Evolutionary conservation across 2,329 filamentous ascomycete species (phyloP).

Genomic region (Botrytis cinerea): DNA sequence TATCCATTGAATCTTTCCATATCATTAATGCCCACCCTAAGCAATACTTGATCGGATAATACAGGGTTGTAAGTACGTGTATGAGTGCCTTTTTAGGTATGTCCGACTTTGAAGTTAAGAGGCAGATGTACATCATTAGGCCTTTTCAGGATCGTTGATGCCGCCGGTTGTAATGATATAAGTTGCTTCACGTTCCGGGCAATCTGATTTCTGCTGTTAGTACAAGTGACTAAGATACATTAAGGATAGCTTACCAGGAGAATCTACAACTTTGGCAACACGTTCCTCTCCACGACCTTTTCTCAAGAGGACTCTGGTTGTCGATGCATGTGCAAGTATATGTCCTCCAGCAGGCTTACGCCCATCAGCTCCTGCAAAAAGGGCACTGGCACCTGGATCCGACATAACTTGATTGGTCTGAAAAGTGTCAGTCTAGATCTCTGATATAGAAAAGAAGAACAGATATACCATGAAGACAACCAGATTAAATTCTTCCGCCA

Average conservation of each 20-base stretch:
- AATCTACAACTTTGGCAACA: conserved; percentile 69
- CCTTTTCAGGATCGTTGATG: conserved; percentile 67
- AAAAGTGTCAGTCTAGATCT: neutral
- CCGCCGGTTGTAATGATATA: conserved; percentile 71
- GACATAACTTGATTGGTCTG: conserved; percentile 72
- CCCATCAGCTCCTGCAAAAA: conserved; percentile 68
- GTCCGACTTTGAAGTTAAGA: neutral
- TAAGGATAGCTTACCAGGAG: conserved; percentile 52
- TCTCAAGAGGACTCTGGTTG: conserved; percentile 64
- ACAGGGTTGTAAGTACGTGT: neutral
- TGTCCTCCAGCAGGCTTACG: conserved; percentile 68
- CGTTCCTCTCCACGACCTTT: conserved; percentile 70
- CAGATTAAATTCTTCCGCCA: conserved; percentile 71
- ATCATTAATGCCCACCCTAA: neutral
- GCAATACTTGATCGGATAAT: neutral
- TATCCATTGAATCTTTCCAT: conserved; percentile 12
- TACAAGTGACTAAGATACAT: neutral
- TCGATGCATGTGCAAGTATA: conserved; percentile 68
- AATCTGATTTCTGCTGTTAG: conserved; percentile 49
- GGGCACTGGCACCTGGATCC: conserved; percentile 66
- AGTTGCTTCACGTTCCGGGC: conserved; percentile 67
- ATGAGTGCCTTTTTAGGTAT: neutral
- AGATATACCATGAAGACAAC: conserved; percentile 62
- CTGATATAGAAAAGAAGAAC: conserved; percentile 14
- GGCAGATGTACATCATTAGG: conserved; percentile 41